Conservation (phyloP, 1,139 yeast genomes). For the Pichia inconspicua region DNA sequence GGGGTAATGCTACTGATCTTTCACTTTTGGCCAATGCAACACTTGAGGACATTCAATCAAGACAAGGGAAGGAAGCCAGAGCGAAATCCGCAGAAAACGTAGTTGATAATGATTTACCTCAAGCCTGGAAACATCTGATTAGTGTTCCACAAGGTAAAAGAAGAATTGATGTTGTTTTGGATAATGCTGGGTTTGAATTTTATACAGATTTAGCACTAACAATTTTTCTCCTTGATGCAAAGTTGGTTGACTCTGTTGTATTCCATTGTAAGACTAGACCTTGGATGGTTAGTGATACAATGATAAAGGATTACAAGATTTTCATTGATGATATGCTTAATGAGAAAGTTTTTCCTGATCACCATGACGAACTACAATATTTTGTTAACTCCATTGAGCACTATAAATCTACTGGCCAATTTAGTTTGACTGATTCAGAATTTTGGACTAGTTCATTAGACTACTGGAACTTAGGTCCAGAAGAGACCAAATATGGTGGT, state of each 20-base stretch:
- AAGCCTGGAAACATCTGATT: conserved; percentile 52
- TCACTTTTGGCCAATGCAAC: conserved; percentile 80
- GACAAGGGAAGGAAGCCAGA: conserved; percentile 87
- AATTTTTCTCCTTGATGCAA: conserved; percentile 66
- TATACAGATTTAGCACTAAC: conserved; percentile 79
- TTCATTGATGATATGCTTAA: conserved; percentile 54
- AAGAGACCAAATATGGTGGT: conserved; percentile 50
- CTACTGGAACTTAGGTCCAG: conserved; percentile 60
- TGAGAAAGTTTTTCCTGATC: conserved; percentile 43
- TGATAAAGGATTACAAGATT: conserved; percentile 66
- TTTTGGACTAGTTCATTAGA: conserved; percentile 82
- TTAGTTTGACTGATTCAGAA: conserved; percentile 53
- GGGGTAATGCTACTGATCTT: conserved; percentile 98
- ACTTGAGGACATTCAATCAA: conserved; percentile 77
- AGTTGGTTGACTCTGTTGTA: conserved; percentile 53
- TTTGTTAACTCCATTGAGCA: conserved; percentile 44
- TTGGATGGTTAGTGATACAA: conserved; percentile 96
- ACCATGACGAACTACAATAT: conserved; percentile 35
- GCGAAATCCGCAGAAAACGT: conserved; percentile 78
- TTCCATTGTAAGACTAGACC: conserved; percentile 89
- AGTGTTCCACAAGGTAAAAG: conserved; percentile 25
- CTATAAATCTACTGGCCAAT: conserved; percentile 43
- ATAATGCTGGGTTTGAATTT: conserved; percentile 91
- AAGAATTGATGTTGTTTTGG: conserved; percentile 80
- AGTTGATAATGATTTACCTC: conserved; percentile 62